A percentile compares a stretch with the other conserved stretches of the same genome.
Evolutionary conservation across 805 yeast genomes (phyloP).

Genomic region (Candida caryicola): DNA sequence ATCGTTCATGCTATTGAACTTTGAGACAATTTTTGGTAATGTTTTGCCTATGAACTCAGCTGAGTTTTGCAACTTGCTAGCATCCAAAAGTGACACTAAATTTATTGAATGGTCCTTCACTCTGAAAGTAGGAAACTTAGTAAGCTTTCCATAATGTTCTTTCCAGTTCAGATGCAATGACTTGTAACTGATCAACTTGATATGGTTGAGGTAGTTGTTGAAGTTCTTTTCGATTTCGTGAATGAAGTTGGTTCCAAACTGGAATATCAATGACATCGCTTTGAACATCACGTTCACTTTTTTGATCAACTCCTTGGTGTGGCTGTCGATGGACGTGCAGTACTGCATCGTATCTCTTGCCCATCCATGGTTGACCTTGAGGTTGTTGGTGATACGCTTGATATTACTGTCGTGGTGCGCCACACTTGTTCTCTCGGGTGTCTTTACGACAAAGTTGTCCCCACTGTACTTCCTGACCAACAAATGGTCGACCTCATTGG

Average conservation of each 20-base stretch:
- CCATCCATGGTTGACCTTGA: slow-evolving; percentile 54
- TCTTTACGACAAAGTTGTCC: slow-evolving; percentile 2
- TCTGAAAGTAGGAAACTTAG: slow-evolving; percentile 35
- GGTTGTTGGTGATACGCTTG: slow-evolving; percentile 10
- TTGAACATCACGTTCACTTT: slow-evolving; percentile 44
- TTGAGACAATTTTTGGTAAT: slow-evolving; percentile 29
- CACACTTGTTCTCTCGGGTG: slow-evolving; percentile 4
- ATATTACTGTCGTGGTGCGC: neutral
- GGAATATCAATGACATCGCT: slow-evolving; percentile 46
- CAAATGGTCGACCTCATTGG: slow-evolving; percentile 19
- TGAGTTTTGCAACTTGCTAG: slow-evolving; percentile 22
- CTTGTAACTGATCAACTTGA: slow-evolving; percentile 38
- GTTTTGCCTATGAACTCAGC: slow-evolving; percentile 27
- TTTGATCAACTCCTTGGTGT: slow-evolving; percentile 22
- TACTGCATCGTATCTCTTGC: slow-evolving; percentile 45
- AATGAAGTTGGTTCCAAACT: slow-evolving; percentile 48
- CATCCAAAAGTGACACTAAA: slow-evolving; percentile 34
- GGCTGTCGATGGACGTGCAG: slow-evolving; percentile 29
- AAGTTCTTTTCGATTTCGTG: slow-evolving; percentile 48
- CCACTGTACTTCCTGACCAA: neutral
- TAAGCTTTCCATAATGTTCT: slow-evolving; percentile 31
- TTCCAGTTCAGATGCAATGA: slow-evolving; percentile 40
- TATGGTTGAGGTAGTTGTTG: slow-evolving; percentile 34
- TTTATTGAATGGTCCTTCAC: slow-evolving; percentile 26
- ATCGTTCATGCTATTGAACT: slow-evolving; percentile 31